A percentile compares a stretch with the other conserved stretches of the same genome.
Conservation (phyloP, 2,329 filamentous ascomycete species). For the Colletotrichum salicis region DNA sequence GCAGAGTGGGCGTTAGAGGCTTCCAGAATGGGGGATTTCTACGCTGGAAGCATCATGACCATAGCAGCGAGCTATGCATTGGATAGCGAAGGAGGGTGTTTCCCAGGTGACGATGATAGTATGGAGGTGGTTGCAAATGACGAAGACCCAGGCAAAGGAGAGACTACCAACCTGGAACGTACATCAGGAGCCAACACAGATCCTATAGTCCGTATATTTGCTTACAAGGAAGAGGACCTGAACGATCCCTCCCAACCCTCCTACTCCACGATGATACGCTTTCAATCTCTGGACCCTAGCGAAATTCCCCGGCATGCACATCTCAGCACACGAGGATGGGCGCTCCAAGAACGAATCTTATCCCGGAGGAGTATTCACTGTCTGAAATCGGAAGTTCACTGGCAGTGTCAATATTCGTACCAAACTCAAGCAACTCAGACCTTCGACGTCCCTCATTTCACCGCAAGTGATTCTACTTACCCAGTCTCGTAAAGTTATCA, state of each 20-base stretch:
- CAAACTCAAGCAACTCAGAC: constrained; percentile 1
- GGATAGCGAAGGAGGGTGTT: neutral
- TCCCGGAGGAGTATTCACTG: neutral
- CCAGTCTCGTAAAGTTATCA: no score
- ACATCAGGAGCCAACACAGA: neutral
- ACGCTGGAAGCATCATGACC: neutral
- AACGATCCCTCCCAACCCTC: rapidly evolving
- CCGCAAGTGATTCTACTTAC: neutral
- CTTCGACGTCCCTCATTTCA: neutral
- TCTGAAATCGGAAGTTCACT: neutral
- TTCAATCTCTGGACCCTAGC: neutral
- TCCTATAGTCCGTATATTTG: neutral
- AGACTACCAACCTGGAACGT: neutral
- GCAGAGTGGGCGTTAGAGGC: constrained; percentile 12
- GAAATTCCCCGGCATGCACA: neutral
- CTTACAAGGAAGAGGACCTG: neutral
- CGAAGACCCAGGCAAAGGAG: neutral
- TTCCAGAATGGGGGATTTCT: neutral
- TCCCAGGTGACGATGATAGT: neutral
- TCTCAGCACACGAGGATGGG: constrained; percentile 10
- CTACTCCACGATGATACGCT: neutral
- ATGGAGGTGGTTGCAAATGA: neutral
- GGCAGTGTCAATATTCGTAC: neutral
- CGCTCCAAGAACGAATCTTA: neutral
- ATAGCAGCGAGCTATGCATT: neutral